Evolutionary conservation across 129 eudicot species (phyloP), one percentile per base, ranked within the genome.

Genomic region (Logfia minima): DNA sequence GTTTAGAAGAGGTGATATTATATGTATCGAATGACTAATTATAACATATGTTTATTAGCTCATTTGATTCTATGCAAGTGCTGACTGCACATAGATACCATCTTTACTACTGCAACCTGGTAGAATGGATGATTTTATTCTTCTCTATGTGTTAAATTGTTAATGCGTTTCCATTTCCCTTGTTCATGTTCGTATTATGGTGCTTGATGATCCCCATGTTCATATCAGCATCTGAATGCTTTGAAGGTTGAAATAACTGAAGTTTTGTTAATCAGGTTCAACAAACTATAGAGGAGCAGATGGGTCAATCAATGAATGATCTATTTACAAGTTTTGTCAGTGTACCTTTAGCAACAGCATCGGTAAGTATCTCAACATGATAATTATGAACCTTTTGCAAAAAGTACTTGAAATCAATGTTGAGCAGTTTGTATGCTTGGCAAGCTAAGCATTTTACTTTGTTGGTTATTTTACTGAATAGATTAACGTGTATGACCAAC

Each of bases 331-430:
- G 79, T 62, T 94, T 91, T 78, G 93, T 86, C 62, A 69, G 83
- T 70, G 81, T 52, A 28, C 97, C 98, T 79, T 82, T 94, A 79
- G 98, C 98, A 70, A 94, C 98, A 22, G 98, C 98, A 71, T 94
- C 98, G 18, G 98, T 94, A 87, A 78, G 98, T 45, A 45, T 13
- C 53, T 45, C 53, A 45, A 45, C 53, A 45, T 45, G 53, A 45
- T 45, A 14, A 45, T 45, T 13, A 13, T 45, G 18, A 45, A 45
- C 17, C 53, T 45, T 45, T 3, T 45, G 53, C 18, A 13, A 13
- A 45, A 11, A 45, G 18, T 11, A 11, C 53, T 45, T 45, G 53
- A 45, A 45, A 3, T 45, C 10, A 45, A 45, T 14, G 18, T 45
- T 13, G 4, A 45, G 17, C 18, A 4, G 53, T 45, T 45, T 45